phyloP scores from a whole-genome alignment of 2,329 filamentous ascomycete species.

The Xylariaceae sp. region DNA sequence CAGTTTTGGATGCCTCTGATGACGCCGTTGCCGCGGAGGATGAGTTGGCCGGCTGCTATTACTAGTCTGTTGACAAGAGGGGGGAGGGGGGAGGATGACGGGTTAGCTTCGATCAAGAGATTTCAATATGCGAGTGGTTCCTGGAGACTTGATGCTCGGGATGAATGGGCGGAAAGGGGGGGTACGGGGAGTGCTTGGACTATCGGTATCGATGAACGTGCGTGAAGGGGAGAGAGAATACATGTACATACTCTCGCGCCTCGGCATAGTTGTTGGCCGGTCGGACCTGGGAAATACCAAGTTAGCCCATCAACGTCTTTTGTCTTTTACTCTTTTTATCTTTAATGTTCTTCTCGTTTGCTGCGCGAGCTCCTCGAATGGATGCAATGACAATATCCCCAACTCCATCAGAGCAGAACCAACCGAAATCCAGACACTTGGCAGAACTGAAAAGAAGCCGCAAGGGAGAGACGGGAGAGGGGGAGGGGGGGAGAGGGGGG shows the following conservation, averaged over 20 bases:
- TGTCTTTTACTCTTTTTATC: no score
- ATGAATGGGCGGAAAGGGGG: no score
- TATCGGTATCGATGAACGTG: neutral
- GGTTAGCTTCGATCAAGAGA: neutral
- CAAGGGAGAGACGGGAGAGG: neutral
- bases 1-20: constrained; percentile 92
- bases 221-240: no score
- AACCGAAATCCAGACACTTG: no score
- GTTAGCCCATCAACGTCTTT: neutral
- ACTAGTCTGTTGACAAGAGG: constrained; percentile 61
- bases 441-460: neutral
- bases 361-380: neutral
- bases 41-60: constrained; percentile 71
- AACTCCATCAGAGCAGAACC: no score
- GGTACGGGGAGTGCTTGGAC: neutral
- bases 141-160: no score
- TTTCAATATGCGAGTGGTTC: no score
- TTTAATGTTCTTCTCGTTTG: neutral
- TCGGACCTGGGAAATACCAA: constrained; percentile 64
- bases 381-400: no score
- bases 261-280: constrained; percentile 74
- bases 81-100: neutral
- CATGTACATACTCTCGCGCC: constrained; percentile 83
- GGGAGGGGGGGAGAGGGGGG: neutral
- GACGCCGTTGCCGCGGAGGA: constrained; percentile 80